phyloP scores from a whole-genome alignment of 2,329 filamentous ascomycete genomes.

The Aspergillus ustus region DNA sequence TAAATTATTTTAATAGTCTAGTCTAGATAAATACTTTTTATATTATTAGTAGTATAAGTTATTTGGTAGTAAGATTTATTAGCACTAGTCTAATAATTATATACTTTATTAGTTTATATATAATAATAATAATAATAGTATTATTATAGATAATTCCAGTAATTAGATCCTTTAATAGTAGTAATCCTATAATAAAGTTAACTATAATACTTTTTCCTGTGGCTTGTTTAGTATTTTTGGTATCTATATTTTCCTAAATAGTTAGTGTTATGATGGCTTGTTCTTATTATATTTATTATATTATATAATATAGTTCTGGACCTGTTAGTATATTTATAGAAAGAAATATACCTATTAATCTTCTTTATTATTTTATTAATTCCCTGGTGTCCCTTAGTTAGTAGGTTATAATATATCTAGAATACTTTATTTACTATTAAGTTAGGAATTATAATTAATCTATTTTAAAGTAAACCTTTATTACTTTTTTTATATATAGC shows the following conservation, averaged over 20 bases:
- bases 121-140: not conserved
- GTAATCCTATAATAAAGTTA: not conserved
- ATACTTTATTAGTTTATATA: slow-evolving; percentile 9
- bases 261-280: slow-evolving; percentile 3
- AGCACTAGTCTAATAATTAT: not conserved
- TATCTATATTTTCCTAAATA: not conserved
- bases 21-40: not conserved
- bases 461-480: not conserved
- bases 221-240: not conserved
- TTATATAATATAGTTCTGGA: slow-evolving; percentile 1
- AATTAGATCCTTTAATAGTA: not conserved
- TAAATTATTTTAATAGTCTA: not conserved
- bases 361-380: slow-evolving; percentile 5
- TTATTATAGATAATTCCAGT: not conserved
- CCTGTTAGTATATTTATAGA: slow-evolving; percentile 7
- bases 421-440: not conserved
- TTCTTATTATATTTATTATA: not conserved
- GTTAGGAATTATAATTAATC: not conserved
- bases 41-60: not conserved
- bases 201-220: not conserved
- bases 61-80: not conserved
- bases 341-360: not conserved
- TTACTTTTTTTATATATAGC: not conserved
- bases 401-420: slow-evolving; percentile 1
- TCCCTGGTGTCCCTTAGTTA: not conserved